phyloP scores from a whole-genome alignment of 176 grass and related monocot genomes.

The Alloteropsis semialata region DNA sequence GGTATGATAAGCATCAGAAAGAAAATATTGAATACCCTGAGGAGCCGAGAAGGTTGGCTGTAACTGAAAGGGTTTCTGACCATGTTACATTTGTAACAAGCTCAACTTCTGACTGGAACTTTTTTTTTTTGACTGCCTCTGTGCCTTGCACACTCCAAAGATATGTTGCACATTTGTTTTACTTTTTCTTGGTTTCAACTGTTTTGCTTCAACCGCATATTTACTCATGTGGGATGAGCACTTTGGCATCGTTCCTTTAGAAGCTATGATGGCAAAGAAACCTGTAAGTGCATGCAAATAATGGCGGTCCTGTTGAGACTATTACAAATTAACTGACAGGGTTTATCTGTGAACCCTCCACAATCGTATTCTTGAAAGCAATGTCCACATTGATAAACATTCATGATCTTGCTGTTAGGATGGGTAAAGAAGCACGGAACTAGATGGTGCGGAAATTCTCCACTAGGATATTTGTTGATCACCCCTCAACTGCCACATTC shows the following conservation, averaged over 20 bases:
- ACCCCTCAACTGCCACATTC: conserved; percentile 33
- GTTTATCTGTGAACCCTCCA: conserved; percentile 51
- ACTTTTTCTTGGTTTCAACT: not conserved
- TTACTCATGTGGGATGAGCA: conserved; percentile 39
- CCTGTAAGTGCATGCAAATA: conserved; percentile 57
- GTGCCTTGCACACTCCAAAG: conserved; percentile 48
- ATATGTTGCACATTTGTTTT: conserved; percentile 15
- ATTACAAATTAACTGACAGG: conserved; percentile 38
- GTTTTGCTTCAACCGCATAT: not conserved
- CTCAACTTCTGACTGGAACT: conserved; percentile 47
- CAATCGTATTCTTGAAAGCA: conserved; percentile 37
- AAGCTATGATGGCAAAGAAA: conserved; percentile 55
- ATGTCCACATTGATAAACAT: conserved; percentile 37
- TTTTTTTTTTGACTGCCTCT: conserved; percentile 40
- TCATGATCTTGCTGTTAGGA: conserved; percentile 44
- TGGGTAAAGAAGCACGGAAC: conserved; percentile 44
- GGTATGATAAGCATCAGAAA: conserved; percentile 50
- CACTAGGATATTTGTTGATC: conserved; percentile 36
- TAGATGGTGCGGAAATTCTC: conserved; percentile 35
- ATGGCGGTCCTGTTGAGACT: conserved; percentile 48
- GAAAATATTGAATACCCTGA: conserved; percentile 54
- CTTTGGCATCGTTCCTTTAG: conserved; percentile 55
- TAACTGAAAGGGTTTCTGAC: conserved; percentile 42
- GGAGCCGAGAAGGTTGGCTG: conserved; percentile 45
- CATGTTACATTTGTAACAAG: conserved; percentile 42